phyloP scores from a whole-genome alignment of 306 rosid species.

The Neltuma alba region DNA sequence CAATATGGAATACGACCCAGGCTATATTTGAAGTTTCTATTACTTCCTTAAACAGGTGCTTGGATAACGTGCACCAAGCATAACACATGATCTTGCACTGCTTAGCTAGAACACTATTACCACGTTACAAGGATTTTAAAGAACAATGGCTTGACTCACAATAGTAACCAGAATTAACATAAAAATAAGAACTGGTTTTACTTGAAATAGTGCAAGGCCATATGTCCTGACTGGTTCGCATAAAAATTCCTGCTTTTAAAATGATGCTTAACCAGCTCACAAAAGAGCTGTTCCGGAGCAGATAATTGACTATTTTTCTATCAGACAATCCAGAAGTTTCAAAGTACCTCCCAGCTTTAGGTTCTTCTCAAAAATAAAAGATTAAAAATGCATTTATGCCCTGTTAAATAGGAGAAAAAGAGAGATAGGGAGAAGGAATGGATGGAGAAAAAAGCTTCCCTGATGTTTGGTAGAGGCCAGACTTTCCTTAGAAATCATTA shows the following conservation, averaged over 20 bases:
- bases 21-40: background rate
- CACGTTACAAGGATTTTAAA: background rate
- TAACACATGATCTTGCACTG: background rate
- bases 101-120: background rate
- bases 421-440: background rate
- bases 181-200: too few relatives aligned
- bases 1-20: background rate
- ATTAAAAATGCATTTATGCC: background rate
- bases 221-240: background rate
- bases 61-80: background rate
- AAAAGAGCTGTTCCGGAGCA: background rate
- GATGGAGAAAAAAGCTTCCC: background rate
- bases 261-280: background rate
- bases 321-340: background rate
- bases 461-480: background rate
- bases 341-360: background rate
- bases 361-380: conserved; percentile 15
- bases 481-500: background rate
- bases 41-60: background rate
- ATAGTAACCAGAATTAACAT: too few relatives aligned
- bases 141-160: background rate
- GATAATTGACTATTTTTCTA: background rate
- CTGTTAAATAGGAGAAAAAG: background rate
- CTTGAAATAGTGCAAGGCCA: background rate
- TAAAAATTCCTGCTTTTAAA: background rate